Percentiles rank a stretch among this genome's conserved stretches.
Evolutionary conservation across 352 stramenopile genomes (phyloP).

Genomic region (Phytophthora pinifolia): DNA sequence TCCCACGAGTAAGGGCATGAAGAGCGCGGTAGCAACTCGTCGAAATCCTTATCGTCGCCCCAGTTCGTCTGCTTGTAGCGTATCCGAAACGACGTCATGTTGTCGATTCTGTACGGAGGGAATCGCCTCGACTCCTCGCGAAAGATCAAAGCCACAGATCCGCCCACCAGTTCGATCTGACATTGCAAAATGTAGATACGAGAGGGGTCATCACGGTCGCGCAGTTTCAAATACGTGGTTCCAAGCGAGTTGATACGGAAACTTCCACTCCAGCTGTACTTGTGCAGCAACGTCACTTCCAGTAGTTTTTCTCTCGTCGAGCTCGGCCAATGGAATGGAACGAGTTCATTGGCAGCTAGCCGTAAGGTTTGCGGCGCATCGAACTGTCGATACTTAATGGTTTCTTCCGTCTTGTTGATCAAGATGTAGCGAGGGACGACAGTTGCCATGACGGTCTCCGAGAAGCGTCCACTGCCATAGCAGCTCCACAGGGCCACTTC

Average conservation of each 20-base stretch:
- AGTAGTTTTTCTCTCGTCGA: constrained; percentile 73
- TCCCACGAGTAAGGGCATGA: constrained; percentile 90
- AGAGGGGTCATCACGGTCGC: constrained; percentile 61
- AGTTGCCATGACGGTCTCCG: constrained; percentile 86
- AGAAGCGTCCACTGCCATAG: constrained; percentile 80
- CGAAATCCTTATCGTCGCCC: constrained; percentile 69
- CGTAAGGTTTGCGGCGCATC: constrained; percentile 75
- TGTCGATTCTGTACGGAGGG: constrained; percentile 90
- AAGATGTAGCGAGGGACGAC: constrained; percentile 87
- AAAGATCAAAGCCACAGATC: constrained; percentile 84
- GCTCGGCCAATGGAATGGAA: constrained; percentile 87
- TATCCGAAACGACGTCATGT: constrained; percentile 90
- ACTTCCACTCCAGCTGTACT: constrained; percentile 84
- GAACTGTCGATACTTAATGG: constrained; percentile 85
- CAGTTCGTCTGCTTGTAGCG: constrained; percentile 84
- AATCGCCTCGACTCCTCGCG: constrained; percentile 85
- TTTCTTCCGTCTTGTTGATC: constrained; percentile 85
- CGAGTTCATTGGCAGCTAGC: constrained; percentile 69
- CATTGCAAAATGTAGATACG: constrained; percentile 90
- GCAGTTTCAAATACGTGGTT: constrained; percentile 87
- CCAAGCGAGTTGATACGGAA: constrained; percentile 87
- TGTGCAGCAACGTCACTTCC: constrained; percentile 82
- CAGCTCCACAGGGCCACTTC: constrained; percentile 86
- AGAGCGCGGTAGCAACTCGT: constrained; percentile 69
- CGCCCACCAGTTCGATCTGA: constrained; percentile 84